phyloP scores from a whole-genome alignment of 1,284 basidiomycete genomes.

The Tilletia horrida region DNA sequence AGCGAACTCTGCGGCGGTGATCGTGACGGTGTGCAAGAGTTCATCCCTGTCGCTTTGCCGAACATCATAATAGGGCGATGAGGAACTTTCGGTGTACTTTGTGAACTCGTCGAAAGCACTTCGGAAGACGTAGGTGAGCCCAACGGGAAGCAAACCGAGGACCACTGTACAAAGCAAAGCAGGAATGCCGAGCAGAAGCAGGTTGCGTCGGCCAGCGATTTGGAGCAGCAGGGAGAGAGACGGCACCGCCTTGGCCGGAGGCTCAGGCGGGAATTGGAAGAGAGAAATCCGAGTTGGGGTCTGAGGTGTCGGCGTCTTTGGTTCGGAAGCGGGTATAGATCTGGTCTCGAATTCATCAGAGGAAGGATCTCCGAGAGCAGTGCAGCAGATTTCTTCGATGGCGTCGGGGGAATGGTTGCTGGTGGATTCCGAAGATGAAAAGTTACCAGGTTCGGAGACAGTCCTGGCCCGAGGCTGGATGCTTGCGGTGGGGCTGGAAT shows the following conservation, averaged over 20 bases:
- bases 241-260: not conserved
- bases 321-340: no score
- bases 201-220: not conserved
- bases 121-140: slow-evolving; percentile 88
- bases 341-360: no score
- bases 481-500: no score
- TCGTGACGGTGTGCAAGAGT: slow-evolving; percentile 63
- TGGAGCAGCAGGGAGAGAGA: not conserved
- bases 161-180: slow-evolving; percentile 68
- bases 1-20: slow-evolving; percentile 66
- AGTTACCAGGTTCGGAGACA: no score
- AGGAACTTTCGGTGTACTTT: slow-evolving; percentile 58
- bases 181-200: slow-evolving; percentile 61
- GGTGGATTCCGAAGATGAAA: no score
- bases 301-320: no score
- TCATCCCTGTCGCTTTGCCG: slow-evolving; percentile 61
- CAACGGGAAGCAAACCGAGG: slow-evolving; percentile 76
- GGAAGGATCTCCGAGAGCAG: no score
- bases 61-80: slow-evolving; percentile 55
- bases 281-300: no score
- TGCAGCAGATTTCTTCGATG: no score
- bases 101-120: slow-evolving; percentile 77
- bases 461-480: no score
- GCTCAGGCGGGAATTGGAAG: not conserved
- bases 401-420: no score